A percentile compares a stretch with the other conserved stretches of the same genome.
phyloP scores from a whole-genome alignment of 768 basidiomycete species.

The Rhodotorula toruloides region DNA sequence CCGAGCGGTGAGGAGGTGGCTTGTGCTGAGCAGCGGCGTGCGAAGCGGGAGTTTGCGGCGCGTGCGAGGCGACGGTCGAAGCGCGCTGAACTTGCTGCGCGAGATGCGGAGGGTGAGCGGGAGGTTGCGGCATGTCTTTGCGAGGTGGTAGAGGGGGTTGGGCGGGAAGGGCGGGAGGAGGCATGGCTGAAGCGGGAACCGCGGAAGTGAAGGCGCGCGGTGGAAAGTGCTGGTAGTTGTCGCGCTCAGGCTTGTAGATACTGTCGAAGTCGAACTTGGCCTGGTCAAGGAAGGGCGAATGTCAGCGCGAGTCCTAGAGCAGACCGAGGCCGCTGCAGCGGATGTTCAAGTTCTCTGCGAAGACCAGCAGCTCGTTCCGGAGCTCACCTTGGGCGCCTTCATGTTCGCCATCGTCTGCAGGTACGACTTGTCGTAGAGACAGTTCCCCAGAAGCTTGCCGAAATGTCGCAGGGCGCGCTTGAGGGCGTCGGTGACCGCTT shows the following conservation, averaged over 20 bases:
- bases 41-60: background rate
- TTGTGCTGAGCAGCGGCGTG: background rate
- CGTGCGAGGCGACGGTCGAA: background rate
- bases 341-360: background rate
- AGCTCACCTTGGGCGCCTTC: conserved; percentile 65
- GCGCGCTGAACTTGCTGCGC: conserved; percentile 5
- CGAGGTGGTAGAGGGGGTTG: background rate
- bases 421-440: conserved; percentile 92
- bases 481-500: conserved; percentile 89
- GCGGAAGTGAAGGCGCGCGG: background rate
- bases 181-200: background rate
- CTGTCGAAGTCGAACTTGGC: conserved; percentile 39
- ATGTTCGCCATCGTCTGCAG: conserved; percentile 78
- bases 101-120: background rate
- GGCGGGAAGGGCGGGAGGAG: background rate
- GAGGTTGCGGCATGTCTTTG: background rate
- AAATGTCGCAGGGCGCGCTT: conserved; percentile 88
- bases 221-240: conserved; percentile 8
- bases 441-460: conserved; percentile 91
- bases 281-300: conserved; percentile 19
- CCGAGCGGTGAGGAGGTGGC: background rate
- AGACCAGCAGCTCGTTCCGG: no score
- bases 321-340: background rate
- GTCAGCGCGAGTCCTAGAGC: background rate
- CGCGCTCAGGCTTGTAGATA: conserved; percentile 29